These are phyloP conservation scores for Populus alba DNA, from an alignment of 345 rosid species.

Conservation along the genomic window DNA sequence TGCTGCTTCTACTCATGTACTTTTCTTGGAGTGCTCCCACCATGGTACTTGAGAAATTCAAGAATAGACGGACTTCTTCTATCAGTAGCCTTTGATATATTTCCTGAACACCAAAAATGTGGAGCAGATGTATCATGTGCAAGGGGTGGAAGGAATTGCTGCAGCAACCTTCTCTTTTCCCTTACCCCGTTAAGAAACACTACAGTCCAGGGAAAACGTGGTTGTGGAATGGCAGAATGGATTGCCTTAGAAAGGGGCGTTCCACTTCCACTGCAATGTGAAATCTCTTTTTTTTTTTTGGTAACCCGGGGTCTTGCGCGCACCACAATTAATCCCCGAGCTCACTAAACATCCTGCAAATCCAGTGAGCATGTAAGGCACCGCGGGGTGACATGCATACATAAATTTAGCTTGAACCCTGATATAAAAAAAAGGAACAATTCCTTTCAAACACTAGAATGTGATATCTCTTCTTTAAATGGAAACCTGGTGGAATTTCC, in stretches of 20 bases:
- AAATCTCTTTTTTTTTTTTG: constrained; percentile 46
- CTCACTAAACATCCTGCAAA: no score
- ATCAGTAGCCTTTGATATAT: constrained; percentile 43
- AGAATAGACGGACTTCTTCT: constrained; percentile 77
- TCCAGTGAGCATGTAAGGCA: no score
- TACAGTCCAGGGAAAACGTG: constrained; percentile 90
- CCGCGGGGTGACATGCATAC: no score
- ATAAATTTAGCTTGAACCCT: no score
- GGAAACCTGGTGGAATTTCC: constrained; percentile 36
- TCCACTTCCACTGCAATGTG: constrained; percentile 51
- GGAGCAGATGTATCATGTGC: constrained; percentile 46
- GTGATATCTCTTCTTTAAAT: constrained; percentile 47
- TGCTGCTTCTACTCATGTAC: constrained; percentile 53
- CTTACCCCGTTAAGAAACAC: constrained; percentile 79
- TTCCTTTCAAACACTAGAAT: no score
- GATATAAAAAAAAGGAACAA: no score
- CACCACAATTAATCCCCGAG: no score
- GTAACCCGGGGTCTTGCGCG: no score
- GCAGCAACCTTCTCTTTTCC: constrained; percentile 70
- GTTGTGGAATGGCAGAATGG: constrained; percentile 43
- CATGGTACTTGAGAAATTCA: constrained; percentile 77
- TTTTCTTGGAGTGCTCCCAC: constrained; percentile 46
- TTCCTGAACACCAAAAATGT: constrained; percentile 29
- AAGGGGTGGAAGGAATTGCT: constrained; percentile 59
- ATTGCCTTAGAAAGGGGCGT: constrained; percentile 68